These are phyloP conservation scores for Micractinium sp. DNA, from an alignment of 139 green algal genomes.

Conservation along the genomic window DNA sequence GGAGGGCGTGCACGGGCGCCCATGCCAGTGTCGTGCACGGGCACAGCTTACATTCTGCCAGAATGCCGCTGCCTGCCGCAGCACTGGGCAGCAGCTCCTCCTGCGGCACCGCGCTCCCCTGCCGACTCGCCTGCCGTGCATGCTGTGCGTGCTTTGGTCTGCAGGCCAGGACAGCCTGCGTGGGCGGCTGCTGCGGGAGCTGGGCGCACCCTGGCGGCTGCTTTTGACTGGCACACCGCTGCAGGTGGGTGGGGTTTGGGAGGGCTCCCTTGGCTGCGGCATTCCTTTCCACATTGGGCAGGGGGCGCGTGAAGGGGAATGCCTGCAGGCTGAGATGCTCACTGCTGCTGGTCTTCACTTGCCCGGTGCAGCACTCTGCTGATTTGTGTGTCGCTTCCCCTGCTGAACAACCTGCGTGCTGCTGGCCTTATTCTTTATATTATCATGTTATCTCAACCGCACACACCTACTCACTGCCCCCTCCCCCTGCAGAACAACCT, in stretches of 20 bases:
- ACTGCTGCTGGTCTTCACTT: too few species aligned
- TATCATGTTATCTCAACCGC: too few species aligned
- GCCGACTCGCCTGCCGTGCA: too few species aligned
- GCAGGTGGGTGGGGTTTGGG: constrained; percentile 14
- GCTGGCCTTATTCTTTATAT: constrained; percentile 42
- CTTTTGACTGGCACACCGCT: constrained; percentile 72
- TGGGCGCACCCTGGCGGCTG: constrained; percentile 60
- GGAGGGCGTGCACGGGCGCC: too few species aligned
- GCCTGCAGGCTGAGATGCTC: neutral
- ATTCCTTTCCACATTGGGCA: neutral
- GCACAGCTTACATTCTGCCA: too few species aligned
- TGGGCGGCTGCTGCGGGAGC: constrained; percentile 18
- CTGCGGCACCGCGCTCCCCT: too few species aligned
- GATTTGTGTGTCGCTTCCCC: neutral
- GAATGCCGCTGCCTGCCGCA: neutral
- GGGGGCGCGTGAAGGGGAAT: neutral
- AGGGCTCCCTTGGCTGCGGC: neutral
- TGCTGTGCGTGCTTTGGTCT: neutral
- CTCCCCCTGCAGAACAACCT: neutral
- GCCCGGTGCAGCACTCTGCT: too few species aligned
- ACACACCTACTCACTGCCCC: too few species aligned
- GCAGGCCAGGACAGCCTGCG: constrained; percentile 68
- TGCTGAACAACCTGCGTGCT: constrained; percentile 86
- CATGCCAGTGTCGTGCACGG: too few species aligned
- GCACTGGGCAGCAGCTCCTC: too few species aligned